phyloP scores from a whole-genome alignment of 352 stramenopile species.

The Globisporangium yorkense region DNA sequence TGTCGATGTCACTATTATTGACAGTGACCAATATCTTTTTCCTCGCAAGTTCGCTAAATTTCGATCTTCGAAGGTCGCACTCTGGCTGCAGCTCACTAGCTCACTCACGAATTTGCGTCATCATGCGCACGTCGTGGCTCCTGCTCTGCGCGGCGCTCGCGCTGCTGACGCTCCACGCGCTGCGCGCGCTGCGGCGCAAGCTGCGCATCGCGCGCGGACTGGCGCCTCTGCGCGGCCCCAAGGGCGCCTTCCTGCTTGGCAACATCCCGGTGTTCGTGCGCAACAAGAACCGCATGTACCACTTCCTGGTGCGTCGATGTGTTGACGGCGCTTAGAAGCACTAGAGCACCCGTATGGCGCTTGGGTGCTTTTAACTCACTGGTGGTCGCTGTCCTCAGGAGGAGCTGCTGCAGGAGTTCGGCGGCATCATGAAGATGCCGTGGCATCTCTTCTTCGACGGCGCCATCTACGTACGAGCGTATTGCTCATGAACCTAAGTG shows the following conservation, averaged over 20 bases:
- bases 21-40: no score
- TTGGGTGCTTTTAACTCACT: background rate
- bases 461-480: slow-evolving; percentile 37
- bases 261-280: slow-evolving; percentile 48
- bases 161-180: background rate
- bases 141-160: slow-evolving; percentile 4
- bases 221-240: slow-evolving; percentile 31
- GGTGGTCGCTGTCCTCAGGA: slow-evolving; percentile 11
- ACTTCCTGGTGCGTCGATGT: slow-evolving; percentile 35
- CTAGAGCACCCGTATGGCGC: background rate
- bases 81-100: no score
- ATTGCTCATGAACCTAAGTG: background rate
- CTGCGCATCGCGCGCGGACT: slow-evolving; percentile 44
- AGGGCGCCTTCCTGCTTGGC: slow-evolving; percentile 38
- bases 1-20: no score
- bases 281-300: slow-evolving; percentile 47
- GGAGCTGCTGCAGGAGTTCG: slow-evolving; percentile 31
- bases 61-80: no score
- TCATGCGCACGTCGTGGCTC: no score
- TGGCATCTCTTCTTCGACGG: slow-evolving; percentile 69
- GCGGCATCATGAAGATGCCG: slow-evolving; percentile 59
- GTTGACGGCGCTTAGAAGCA: background rate
- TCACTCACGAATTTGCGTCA: no score
- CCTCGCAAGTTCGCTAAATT: no score
- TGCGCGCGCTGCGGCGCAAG: slow-evolving; percentile 29